A percentile compares a stretch with the other conserved stretches of the same genome.
phyloP scores from a whole-genome alignment of 371 early-diverging fungal genomes.

The Spraguea lophii region DNA sequence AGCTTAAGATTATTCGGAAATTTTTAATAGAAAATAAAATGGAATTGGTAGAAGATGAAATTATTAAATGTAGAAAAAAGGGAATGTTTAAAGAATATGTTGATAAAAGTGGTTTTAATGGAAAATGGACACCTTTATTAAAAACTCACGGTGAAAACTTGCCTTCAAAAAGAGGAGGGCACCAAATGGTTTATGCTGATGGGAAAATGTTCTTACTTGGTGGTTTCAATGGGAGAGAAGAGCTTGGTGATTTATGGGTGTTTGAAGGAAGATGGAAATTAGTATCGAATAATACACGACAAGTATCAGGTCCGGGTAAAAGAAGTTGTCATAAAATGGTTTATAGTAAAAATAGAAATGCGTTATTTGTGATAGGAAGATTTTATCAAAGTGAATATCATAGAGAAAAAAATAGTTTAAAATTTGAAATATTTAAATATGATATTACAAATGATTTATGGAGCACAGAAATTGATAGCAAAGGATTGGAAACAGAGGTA shows the following conservation, averaged over 20 bases:
- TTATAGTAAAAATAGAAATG: neutral
- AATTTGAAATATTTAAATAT: constrained; percentile 1
- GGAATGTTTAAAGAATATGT: constrained; percentile 5
- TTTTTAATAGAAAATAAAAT: no score
- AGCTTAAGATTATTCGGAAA: neutral
- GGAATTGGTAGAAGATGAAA: neutral
- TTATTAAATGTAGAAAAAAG: neutral
- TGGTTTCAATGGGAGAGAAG: constrained; percentile 15
- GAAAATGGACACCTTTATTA: constrained; percentile 4
- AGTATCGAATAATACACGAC: neutral
- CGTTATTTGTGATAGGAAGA: constrained; percentile 7
- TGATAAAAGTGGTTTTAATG: neutral
- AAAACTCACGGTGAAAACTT: neutral
- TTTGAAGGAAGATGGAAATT: constrained; percentile 2
- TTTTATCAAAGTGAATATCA: constrained; percentile 2
- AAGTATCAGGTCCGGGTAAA: constrained; percentile 2
- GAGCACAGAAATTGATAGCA: neutral
- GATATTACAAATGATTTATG: neutral
- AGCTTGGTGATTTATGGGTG: constrained; percentile 17
- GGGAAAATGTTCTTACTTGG: constrained; percentile 9
- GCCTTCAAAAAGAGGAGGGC: constrained; percentile 20
- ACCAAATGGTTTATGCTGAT: constrained; percentile 8
- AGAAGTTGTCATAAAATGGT: constrained; percentile 22
- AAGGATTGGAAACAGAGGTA: neutral
- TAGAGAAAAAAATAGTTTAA: neutral